Base-by-base conservation (phyloP, 1,284 basidiomycete genomes). In the Ceratobasidium sp. region DNA sequence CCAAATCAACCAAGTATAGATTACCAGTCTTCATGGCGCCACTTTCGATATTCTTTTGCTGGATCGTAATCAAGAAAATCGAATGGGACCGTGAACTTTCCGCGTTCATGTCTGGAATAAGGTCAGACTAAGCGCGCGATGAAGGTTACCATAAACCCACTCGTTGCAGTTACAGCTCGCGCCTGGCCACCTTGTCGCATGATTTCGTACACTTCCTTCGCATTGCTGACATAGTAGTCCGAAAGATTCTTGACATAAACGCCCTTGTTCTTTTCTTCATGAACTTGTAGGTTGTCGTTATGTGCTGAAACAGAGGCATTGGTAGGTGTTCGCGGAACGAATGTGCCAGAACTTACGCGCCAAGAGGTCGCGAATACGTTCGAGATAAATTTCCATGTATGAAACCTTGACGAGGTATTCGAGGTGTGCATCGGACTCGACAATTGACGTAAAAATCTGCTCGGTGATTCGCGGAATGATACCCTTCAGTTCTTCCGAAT, bases 351-450 rank as follows among this genome's bases (percentile, higher is more conserved):
- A 85, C 94, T 77, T 79, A 98, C 95, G 97, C 69, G 95, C 91
- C 68, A 99, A 84, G 70, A 99, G 80, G 83, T 99, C 97, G 69
- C 96, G 87, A 74, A 99, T 95, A 73, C 89, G 87, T 80, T 99
- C 97, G 77, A 99, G 86, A 80, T 99, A 99, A 73, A 99, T 99
- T 79, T 99, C 97, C 95, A 99, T 98, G 79, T 99, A 99, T 41
- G 95, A 98, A 66, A 99, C 97, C 81, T 99, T 99, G 78, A 99
- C 97, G 69, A 98, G 87, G 78, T 99, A 99, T 79, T 99, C 97
- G 72, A 99, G 82, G 77, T 94, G 93, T 46, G 93, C 86, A 74
- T 98, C 96, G 68, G 95, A 97, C 74, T 93, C 87, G 73, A 97
- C 88, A 77, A 99, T 99, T 66, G 93, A 95, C 72, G 95, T 91